Conservation (phyloP, 2,329 filamentous ascomycete species). For the Bertia moriformis region DNA sequence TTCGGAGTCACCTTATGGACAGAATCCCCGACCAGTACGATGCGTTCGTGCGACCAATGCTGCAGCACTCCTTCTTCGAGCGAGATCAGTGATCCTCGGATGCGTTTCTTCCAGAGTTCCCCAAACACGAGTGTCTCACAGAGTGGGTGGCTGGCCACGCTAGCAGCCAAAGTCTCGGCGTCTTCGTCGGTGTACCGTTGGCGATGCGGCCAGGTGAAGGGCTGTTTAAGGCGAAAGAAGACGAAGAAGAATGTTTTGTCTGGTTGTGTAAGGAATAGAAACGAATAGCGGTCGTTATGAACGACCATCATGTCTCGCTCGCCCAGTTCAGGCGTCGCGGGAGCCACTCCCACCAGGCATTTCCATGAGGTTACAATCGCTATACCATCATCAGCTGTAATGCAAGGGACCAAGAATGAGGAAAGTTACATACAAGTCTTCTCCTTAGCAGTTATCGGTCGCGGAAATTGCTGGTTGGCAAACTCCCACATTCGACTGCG, state of each 20-base stretch:
- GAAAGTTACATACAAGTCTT: slow-evolving; percentile 2
- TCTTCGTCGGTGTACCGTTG: slow-evolving; percentile 16
- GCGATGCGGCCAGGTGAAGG: slow-evolving; percentile 8
- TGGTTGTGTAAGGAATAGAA: slow-evolving; percentile 7
- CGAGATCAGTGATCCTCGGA: slow-evolving; percentile 9
- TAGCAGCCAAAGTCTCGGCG: slow-evolving; percentile 10
- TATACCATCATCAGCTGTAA: too few relatives aligned
- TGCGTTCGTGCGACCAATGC: slow-evolving; percentile 16
- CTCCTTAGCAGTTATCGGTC: slow-evolving; percentile 6
- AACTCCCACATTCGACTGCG: slow-evolving; percentile 3
- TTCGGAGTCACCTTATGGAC: slow-evolving; percentile 20
- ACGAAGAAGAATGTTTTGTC: slow-evolving; percentile 10
- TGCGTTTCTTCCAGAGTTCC: slow-evolving; percentile 14
- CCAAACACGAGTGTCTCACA: slow-evolving; percentile 13
- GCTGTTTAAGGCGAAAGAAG: slow-evolving; percentile 7
- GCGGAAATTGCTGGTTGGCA: slow-evolving; percentile 5
- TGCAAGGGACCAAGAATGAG: not conserved
- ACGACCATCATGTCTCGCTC: slow-evolving; percentile 2
- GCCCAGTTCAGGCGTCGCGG: slow-evolving; percentile 4
- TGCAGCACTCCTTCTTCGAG: slow-evolving; percentile 18
- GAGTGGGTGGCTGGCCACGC: slow-evolving; percentile 11
- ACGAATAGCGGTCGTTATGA: slow-evolving; percentile 6
- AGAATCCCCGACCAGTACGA: slow-evolving; percentile 19
- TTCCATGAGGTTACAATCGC: slow-evolving; percentile 10
- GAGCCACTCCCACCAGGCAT: slow-evolving; percentile 14